These are phyloP conservation scores for Phellinidium pouzarii DNA, from an alignment of 1,284 basidiomycete species.

Conservation along the genomic window DNA sequence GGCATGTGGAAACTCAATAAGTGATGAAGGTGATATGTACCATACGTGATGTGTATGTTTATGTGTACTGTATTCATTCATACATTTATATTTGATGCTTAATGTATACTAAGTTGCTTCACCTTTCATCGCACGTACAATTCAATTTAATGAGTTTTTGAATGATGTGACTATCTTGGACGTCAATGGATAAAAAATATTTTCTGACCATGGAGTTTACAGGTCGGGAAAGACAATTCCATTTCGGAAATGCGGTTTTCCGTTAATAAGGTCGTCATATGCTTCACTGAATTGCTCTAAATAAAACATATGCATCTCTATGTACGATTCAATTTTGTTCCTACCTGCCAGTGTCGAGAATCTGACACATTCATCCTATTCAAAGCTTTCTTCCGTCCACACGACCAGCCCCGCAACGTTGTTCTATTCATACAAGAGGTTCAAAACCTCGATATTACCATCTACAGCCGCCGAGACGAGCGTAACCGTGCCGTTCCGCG, in stretches of 20 bases:
- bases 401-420: conserved; percentile 21
- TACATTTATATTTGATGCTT: not conserved
- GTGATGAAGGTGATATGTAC: conserved; percentile 16
- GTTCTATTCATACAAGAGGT: conserved; percentile 21
- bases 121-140: too few relatives aligned
- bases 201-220: not conserved
- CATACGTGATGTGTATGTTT: not conserved
- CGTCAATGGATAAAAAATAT: not conserved
- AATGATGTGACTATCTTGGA: too few relatives aligned
- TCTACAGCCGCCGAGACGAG: conserved; percentile 23
- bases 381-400: conserved; percentile 21
- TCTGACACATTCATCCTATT: conserved; percentile 22
- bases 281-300: conserved; percentile 23
- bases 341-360: conserved; percentile 19
- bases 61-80: too few relatives aligned
- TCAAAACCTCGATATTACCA: conserved; percentile 21
- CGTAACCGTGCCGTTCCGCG: conserved; percentile 22
- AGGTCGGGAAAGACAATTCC: conserved; percentile 24
- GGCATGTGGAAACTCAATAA: conserved; percentile 65
- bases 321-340: conserved; percentile 21
- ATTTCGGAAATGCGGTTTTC: conserved; percentile 23
- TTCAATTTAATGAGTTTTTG: too few relatives aligned
- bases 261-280: conserved; percentile 21
- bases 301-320: conserved; percentile 20
- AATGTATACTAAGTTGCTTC: too few relatives aligned